Base-by-base conservation (phyloP, 2,329 filamentous ascomycete species). In the Aspergillus chevalieri region DNA sequence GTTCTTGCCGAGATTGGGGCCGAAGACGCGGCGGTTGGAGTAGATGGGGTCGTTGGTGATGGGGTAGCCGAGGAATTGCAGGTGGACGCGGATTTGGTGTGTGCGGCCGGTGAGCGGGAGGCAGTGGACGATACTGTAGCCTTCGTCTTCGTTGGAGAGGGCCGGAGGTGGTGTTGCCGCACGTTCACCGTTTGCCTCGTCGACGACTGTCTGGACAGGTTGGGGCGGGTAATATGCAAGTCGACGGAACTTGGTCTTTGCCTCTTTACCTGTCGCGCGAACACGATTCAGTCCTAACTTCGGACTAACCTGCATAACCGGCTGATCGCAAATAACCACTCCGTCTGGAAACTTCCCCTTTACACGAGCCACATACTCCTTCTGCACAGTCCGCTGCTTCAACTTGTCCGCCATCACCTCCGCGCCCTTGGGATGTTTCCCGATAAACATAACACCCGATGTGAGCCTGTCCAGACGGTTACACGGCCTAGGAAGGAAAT, bases 41-140 rank as follows among this genome's bases (percentile, higher is more conserved):
- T 98, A 98, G 60, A 98, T 97, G 6, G 93, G 93, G 65, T 98
- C 93, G 67, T 98, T 98, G 56, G 89, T 85, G 59, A 98, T 97
- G 1, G 93, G 93, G 65, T 97, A 87, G 1, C 93, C 93, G 3
- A 98, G 76, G 67, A 89, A 95, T 65, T 98, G 93, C 14, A 98
- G 78, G 63, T 98, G 93, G 15, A 98, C 93, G 30, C 93, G 84
- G 44, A 98, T 80, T 68, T 98, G 93, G 64, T 98, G 93, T 10
- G 93, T 98, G 46, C 93, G 82, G 0, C 93, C 93, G 0, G 93
- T 98, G 24, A 97, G 81, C 0, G 93, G 93, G 50, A 95, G 80
- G 66, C 93, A 97, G 58, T 93, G 86, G 14, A 98, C 91, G 56
- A 98, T 89, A 24, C 90, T 95, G 71, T 97, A 97, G 33, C 91